phyloP scores from a whole-genome alignment of 805 yeast genomes.

The Myxozyma vanderwaltii region DNA sequence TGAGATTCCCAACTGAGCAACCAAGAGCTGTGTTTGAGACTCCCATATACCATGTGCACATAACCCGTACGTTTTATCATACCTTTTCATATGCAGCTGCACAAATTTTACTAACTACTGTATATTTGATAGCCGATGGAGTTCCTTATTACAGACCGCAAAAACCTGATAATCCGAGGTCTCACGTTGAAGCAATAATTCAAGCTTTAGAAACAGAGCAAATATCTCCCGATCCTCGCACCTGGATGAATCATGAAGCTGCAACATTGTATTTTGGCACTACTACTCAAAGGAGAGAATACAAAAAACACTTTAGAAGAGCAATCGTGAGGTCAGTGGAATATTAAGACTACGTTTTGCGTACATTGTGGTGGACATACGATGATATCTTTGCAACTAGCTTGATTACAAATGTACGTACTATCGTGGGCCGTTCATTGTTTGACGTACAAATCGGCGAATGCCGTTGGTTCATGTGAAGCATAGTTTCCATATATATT shows the following conservation, averaged over 20 bases:
- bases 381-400: not conserved
- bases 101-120: not conserved
- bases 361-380: no score
- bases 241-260: conserved; percentile 25
- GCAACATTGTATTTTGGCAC: conserved; percentile 19
- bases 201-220: conserved; percentile 8
- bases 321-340: conserved; percentile 20
- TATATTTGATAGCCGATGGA: conserved; percentile 14
- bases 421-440: no score
- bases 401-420: no score
- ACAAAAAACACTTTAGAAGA: conserved; percentile 8
- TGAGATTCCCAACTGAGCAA: conserved; percentile 19
- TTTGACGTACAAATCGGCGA: no score
- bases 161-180: conserved; percentile 11
- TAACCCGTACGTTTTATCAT: conserved; percentile 9
- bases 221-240: conserved; percentile 26
- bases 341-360: not conserved
- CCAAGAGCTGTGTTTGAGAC: conserved; percentile 22
- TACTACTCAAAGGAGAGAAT: conserved; percentile 8
- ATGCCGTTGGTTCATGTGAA: not conserved
- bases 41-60: conserved; percentile 19
- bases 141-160: conserved; percentile 16
- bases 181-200: conserved; percentile 17
- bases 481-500: no score
- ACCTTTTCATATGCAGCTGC: not conserved